Evolutionary conservation across 106 monocot species (phyloP).

Genomic region (Apostasia shenzhenica): DNA sequence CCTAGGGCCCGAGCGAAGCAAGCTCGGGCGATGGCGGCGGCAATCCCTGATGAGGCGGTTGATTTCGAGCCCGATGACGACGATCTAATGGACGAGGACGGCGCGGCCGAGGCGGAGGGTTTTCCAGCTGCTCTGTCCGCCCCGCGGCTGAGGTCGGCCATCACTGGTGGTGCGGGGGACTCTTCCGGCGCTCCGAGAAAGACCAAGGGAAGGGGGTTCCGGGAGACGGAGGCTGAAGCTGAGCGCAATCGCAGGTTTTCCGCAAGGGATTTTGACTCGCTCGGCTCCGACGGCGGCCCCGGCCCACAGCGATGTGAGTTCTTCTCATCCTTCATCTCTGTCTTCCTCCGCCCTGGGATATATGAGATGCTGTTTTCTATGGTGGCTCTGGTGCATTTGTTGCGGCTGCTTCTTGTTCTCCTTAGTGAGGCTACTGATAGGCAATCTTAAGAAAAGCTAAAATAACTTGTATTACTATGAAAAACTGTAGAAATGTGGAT

Average conservation of each 20-base stretch:
- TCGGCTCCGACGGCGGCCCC: slow-evolving; percentile 59
- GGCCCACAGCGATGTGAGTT: slow-evolving; percentile 69
- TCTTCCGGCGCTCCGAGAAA: slow-evolving; percentile 19
- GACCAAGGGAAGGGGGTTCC: slow-evolving; percentile 88
- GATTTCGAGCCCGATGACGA: slow-evolving; percentile 89
- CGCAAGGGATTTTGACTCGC: slow-evolving; percentile 60
- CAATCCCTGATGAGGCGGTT: slow-evolving; percentile 46
- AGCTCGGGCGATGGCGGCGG: slow-evolving; percentile 26
- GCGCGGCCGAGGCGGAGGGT: slow-evolving; percentile 24
- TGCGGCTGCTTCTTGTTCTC: too few relatives aligned
- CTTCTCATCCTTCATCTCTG: background rate
- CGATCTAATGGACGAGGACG: slow-evolving; percentile 93
- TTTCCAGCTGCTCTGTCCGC: slow-evolving; percentile 11
- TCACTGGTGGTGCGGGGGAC: slow-evolving; percentile 41
- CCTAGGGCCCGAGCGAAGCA: too few relatives aligned
- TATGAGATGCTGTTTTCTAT: too few relatives aligned
- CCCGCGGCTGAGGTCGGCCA: slow-evolving; percentile 67
- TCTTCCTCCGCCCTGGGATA: too few relatives aligned
- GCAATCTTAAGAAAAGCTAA: too few relatives aligned
- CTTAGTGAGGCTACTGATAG: too few relatives aligned
- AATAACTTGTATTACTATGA: too few relatives aligned
- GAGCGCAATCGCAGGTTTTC: slow-evolving; percentile 44
- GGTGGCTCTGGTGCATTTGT: too few relatives aligned
- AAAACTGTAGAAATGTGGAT: too few relatives aligned
- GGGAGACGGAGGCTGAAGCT: slow-evolving; percentile 48